Base-by-base conservation (phyloP, 306 rosid species). In the Erythrophleum fordii region DNA sequence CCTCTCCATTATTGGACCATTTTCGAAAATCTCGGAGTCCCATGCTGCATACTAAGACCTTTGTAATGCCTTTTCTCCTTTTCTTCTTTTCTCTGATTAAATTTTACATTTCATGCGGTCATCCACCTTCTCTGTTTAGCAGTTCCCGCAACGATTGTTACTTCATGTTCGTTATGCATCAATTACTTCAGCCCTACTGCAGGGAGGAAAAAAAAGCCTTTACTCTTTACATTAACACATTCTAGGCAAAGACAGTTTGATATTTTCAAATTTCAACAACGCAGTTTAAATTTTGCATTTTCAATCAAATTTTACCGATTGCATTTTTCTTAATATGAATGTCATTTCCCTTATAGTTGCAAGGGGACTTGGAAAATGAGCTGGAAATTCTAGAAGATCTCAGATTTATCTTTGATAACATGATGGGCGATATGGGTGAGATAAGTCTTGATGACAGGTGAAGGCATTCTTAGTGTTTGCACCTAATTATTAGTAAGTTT, bases 351-450 rank as follows among this genome's bases (percentile, higher is more conserved):
- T 71, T 58, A 9, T 83, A 91, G 99, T 79, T 89, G 78, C 96
- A 80, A 64, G 92, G 31, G 76, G 87, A 80, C 87, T 82, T 95
- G 89, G 94, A 93, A 80, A 86, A 68, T 85, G 99, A 93, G 90
- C 59, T 87, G 44, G 86, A 77, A 85, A 56, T 95, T 76, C 96
- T 95, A 55, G 83, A 85, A 69, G 59, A 87, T 77, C 86, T 91
- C 37, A 78, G 25, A 23, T 26, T 5, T 52, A 73, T 83, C 77
- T 95, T 88, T 72, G 86, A 86, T 60, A 79, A 44, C 75, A 83
- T 91, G 96, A 70, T 90, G 86, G 89, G 88, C 22, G 61, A 31
- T 23, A 83, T 91, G 83, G 89, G 82, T 45, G 99, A 89, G 6
- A 67, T 58, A 46, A 82, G 89, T 79, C 68, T 72, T 67, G 89